Evolutionary conservation across 768 basidiomycete species (phyloP).

Genomic region (Pisolithus microcarpus): DNA sequence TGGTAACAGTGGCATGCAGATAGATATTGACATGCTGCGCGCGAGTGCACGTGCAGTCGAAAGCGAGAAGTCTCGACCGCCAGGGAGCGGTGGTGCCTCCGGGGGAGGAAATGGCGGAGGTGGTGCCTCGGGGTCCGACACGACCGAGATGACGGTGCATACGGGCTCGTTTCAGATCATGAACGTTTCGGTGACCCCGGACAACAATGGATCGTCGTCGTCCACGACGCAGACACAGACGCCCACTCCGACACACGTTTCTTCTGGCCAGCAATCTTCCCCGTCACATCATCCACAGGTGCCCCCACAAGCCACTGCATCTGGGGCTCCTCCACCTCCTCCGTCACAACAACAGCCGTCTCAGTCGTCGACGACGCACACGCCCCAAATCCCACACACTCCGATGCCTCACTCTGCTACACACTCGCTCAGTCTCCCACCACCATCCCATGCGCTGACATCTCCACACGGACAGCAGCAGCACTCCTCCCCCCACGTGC

Average conservation of each 20-base stretch:
- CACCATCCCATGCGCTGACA: background rate
- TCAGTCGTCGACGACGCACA: background rate
- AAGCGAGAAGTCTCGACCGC: slow-evolving; percentile 17
- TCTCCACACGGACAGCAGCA: background rate
- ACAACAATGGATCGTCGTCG: slow-evolving; percentile 9
- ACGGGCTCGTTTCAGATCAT: slow-evolving; percentile 56
- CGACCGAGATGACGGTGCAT: slow-evolving; percentile 32
- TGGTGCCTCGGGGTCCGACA: slow-evolving; percentile 3
- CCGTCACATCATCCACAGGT: too few relatives aligned
- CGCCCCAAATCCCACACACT: background rate
- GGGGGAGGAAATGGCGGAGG: background rate
- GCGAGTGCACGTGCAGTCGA: slow-evolving; percentile 63
- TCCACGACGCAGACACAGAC: background rate
- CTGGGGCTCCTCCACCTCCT: too few relatives aligned
- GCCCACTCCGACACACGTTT: too few relatives aligned
- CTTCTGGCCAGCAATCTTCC: too few relatives aligned
- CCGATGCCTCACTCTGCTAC: background rate
- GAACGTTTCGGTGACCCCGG: slow-evolving; percentile 16
- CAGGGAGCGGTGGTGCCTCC: slow-evolving; percentile 22
- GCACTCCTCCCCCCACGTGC: background rate
- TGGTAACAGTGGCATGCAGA: slow-evolving; percentile 36
- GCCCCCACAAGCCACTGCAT: too few relatives aligned
- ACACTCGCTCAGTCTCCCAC: background rate
- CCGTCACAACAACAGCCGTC: background rate
- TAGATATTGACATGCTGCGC: slow-evolving; percentile 71